Base-by-base conservation (phyloP, 805 yeast genomes). In the Candida stauntonica region DNA sequence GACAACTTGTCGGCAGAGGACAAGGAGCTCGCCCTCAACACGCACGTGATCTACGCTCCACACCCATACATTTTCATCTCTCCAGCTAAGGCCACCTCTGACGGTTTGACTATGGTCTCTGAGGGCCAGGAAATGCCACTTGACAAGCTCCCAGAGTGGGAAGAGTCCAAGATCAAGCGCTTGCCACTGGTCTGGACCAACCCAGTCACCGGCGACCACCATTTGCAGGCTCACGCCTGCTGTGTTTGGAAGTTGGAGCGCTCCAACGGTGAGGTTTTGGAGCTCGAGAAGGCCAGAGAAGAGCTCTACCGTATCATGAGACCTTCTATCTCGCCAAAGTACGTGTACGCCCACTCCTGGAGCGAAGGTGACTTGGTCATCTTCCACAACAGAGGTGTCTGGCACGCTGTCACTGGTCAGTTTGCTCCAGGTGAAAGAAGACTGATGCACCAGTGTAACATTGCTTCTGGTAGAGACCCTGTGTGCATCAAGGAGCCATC, bases 391-490 rank as follows among this genome's bases (percentile, higher is more conserved):
- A 73, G 91, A 58, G 95, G 95, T 31, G 89, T 87, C 9, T 84
- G 91, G 83, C 96, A 87, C 58, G 78, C 91, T 2, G 96, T 87
- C 23, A 86, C 95, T 13, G 95, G 96, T 36, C 95, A 86, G 62
- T 81, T 87, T 63, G 79, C 75, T 15, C 72, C 73, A 15, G 86
- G 82, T 33, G 93, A 86, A 57, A 77, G 75, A 53, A 75, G 96
- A 61, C 68, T 87, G 56, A 86, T 87, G 94, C 96, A 87, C 58
- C 96, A 87, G 66, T 87, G 96, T 65, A 87, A 87, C 64, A 84
- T 87, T 58, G 95, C 96, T 16, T 76, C 86, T 55, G 89, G 87
- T 7, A 48, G 56, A 13, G 91, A 83, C 55, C 95, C 95, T 3
- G 57, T 63, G 6, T 52, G 57, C 45, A 50, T 44, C 15, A 48